phyloP scores from a whole-genome alignment of 768 basidiomycete species.

The Hortiboletus flavorubellus region DNA sequence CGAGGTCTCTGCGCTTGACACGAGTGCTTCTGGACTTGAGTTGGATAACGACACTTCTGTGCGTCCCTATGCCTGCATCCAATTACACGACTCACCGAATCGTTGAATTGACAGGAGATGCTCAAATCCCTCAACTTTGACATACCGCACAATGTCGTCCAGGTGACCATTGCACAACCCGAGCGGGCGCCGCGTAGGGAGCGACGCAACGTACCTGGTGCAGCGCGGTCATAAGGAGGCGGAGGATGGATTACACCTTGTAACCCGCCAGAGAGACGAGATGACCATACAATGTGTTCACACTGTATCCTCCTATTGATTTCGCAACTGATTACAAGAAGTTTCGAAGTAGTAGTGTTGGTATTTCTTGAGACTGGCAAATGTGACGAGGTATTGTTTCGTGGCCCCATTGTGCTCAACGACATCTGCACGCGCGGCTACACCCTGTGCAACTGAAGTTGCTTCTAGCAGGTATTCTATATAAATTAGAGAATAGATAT shows the following conservation, averaged over 20 bases:
- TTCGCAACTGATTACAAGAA: background rate
- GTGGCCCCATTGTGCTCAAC: slow-evolving; percentile 48
- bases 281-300: slow-evolving; percentile 25
- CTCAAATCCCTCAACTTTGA: slow-evolving; percentile 94
- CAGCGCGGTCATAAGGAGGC: slow-evolving; percentile 45
- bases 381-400: slow-evolving; percentile 80
- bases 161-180: slow-evolving; percentile 58
- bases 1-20: slow-evolving; percentile 94
- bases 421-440: slow-evolving; percentile 52
- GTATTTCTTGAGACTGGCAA: slow-evolving; percentile 97
- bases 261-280: background rate
- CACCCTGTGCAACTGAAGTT: background rate
- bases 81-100: background rate
- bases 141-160: slow-evolving; percentile 71
- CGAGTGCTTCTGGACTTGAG: slow-evolving; percentile 67
- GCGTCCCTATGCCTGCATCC: slow-evolving; percentile 21
- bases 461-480: background rate
- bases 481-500: background rate
- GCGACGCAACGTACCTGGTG: slow-evolving; percentile 79
- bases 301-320: background rate
- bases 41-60: slow-evolving; percentile 95
- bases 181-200: slow-evolving; percentile 74
- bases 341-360: slow-evolving; percentile 55
- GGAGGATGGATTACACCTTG: background rate
- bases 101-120: slow-evolving; percentile 56